Conservation (phyloP, 257 asterid species). For the Plantago ovata region DNA sequence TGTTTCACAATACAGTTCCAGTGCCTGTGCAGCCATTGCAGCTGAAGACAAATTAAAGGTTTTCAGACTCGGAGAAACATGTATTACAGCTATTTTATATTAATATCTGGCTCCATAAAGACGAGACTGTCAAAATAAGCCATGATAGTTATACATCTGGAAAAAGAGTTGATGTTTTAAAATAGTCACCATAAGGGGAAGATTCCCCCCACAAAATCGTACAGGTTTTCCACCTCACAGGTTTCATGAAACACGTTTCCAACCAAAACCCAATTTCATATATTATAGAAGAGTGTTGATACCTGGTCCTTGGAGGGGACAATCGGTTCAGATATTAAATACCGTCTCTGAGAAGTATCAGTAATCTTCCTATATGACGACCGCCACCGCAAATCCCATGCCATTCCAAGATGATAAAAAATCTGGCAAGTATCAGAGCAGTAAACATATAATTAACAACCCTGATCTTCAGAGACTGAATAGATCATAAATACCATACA, state of each 20-base stretch:
- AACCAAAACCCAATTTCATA: conserved; percentile 10
- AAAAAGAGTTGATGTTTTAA: conserved; percentile 15
- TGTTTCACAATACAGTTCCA: conserved; percentile 72
- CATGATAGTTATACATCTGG: conserved; percentile 1
- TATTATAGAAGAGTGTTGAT: conserved; percentile 20
- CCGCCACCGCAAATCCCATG: conserved; percentile 87
- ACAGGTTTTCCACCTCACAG: too few species aligned
- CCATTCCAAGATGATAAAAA: conserved; percentile 88
- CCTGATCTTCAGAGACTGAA: conserved; percentile 13
- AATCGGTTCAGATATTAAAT: conserved; percentile 50
- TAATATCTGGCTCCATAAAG: conserved; percentile 12
- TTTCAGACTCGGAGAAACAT: conserved; percentile 1
- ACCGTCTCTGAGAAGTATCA: conserved; percentile 36
- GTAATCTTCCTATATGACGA: conserved; percentile 33
- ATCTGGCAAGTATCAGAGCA: conserved; percentile 46
- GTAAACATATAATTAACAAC: conserved; percentile 4
- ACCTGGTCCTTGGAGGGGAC: conserved; percentile 68
- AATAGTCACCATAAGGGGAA: conserved; percentile 8
- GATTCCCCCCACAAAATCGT: conserved; percentile 8
- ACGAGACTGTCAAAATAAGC: conserved; percentile 14
- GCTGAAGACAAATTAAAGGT: conserved; percentile 41
- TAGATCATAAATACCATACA: conserved; percentile 9
- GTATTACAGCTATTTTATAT: background rate
- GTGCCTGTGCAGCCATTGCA: conserved; percentile 57
- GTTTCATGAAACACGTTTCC: too few species aligned